phyloP scores from a whole-genome alignment of 352 stramenopile species.

The Globisporangium megalacanthum region DNA sequence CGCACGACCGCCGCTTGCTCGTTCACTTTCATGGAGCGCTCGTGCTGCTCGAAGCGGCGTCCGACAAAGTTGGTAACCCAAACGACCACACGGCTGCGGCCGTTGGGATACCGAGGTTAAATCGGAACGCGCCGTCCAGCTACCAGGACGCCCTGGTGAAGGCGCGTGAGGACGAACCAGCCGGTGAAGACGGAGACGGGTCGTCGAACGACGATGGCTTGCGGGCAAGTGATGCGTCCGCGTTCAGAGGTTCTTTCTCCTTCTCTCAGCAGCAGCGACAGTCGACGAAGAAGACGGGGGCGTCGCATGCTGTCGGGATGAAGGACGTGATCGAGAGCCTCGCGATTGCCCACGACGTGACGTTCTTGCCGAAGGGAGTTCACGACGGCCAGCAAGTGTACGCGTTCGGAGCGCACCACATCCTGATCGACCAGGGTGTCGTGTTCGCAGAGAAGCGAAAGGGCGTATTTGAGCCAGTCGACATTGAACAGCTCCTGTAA shows the following conservation, averaged over 20 bases:
- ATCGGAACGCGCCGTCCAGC: constrained; percentile 36
- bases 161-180: constrained; percentile 18
- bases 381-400: constrained; percentile 83
- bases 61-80: constrained; percentile 7
- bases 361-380: constrained; percentile 72
- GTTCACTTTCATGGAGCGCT: constrained; percentile 76
- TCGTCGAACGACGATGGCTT: constrained; percentile 12
- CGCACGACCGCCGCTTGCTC: constrained; percentile 51
- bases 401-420: constrained; percentile 68
- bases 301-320: constrained; percentile 47
- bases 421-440: constrained; percentile 82
- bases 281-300: constrained; percentile 10
- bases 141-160: constrained; percentile 79
- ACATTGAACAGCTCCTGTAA: constrained; percentile 68
- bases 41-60: constrained; percentile 55
- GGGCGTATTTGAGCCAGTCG: constrained; percentile 61
- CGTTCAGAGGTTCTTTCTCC: not conserved
- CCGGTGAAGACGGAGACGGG: constrained; percentile 13
- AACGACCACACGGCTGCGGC: not conserved
- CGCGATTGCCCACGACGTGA: constrained; percentile 72
- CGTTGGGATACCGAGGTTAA: constrained; percentile 39
- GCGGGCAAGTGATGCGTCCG: not conserved
- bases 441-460: constrained; percentile 69
- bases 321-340: constrained; percentile 83
- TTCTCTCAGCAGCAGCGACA: not conserved